Base-by-base conservation (phyloP, 192 early-diverging fungal genomes). In the Mortierella alpina region DNA sequence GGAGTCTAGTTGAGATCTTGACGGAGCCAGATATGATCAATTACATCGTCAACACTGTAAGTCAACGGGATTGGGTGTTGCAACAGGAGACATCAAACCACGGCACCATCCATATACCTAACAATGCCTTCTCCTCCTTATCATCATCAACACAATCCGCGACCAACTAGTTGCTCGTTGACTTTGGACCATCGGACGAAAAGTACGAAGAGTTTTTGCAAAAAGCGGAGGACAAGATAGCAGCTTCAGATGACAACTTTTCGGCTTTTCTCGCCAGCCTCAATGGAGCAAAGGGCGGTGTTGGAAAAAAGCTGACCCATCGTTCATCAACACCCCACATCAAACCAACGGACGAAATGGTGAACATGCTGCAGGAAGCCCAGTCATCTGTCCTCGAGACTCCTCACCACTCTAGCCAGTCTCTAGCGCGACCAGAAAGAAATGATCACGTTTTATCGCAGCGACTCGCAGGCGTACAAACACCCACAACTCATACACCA, bases 21-120 rank as follows among this genome's bases (percentile, higher is more conserved):
- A 72, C 85, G 47, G 85, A 88, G 66, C 85, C 87, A 2, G 86
- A 84, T 57, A 88, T 84, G 57, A 74, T 88, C 23, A 82, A 88
- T 59, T 84, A 77, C 42, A 86, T 88, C 41, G 70, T 88, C 66
- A 85, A 83, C 65, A 86, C 86, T 64, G 87, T 88, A 82, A 61
- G 68, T 31, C 31, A 31, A 31, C 3, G 31, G 31, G 31, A 31
- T 31, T 31, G 20, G 8, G 58, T 56, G 12, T 18, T 59, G 41
- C 8, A 12, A 39, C 31, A 42, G 39, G 22, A 42, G 4, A 4
- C 9, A 0, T 40, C 31, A 7, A 40, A 6, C n/a, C 11, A 15
- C 0, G 58, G 23, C 17, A 1, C 10, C 31, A 10, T 70, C 0
- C 6, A 18, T 46, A 15, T 13, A 0, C 0, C 15, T 17, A 6